Conservation (phyloP, 352 stramenopile species). For the Phytophthora kernoviae region DNA sequence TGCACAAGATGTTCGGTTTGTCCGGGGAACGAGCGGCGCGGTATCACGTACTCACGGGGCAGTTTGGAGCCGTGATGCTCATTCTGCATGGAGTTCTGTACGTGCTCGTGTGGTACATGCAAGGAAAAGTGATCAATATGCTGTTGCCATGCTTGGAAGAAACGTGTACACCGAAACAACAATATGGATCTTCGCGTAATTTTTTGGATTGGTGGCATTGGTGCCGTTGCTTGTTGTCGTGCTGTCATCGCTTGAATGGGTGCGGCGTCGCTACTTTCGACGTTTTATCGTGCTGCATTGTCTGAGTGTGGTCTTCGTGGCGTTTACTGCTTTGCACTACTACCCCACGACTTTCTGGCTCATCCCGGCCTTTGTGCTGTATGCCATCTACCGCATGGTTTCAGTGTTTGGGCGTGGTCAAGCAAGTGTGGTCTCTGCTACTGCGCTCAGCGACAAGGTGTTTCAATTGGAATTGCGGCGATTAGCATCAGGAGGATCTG, state of each 20-base stretch:
- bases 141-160: conserved; percentile 60
- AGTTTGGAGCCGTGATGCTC: conserved; percentile 51
- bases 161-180: conserved; percentile 41
- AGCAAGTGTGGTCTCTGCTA: conserved; percentile 46
- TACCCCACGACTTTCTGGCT: conserved; percentile 70
- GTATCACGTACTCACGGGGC: conserved; percentile 71
- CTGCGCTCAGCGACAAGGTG: conserved; percentile 46
- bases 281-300: conserved; percentile 61
- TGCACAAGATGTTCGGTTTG: conserved; percentile 59
- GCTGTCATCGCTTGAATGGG: conserved; percentile 50
- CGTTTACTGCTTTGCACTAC: conserved; percentile 67
- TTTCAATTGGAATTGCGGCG: conserved; percentile 66
- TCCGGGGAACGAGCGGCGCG: conserved; percentile 59
- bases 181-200: conserved; percentile 65
- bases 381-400: conserved; percentile 63
- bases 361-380: conserved; percentile 50
- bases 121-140: conserved; percentile 54
- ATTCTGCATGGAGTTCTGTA: conserved; percentile 64
- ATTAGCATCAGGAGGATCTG: conserved; percentile 12
- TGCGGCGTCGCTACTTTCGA: conserved; percentile 59
- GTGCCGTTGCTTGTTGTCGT: conserved; percentile 43
- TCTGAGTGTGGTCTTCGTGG: conserved; percentile 53
- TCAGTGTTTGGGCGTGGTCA: conserved; percentile 49
- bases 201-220: conserved; percentile 67
- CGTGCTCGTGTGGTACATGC: conserved; percentile 50